phyloP scores from a whole-genome alignment of 768 basidiomycete species.

The Aureoboletus auriporus region DNA sequence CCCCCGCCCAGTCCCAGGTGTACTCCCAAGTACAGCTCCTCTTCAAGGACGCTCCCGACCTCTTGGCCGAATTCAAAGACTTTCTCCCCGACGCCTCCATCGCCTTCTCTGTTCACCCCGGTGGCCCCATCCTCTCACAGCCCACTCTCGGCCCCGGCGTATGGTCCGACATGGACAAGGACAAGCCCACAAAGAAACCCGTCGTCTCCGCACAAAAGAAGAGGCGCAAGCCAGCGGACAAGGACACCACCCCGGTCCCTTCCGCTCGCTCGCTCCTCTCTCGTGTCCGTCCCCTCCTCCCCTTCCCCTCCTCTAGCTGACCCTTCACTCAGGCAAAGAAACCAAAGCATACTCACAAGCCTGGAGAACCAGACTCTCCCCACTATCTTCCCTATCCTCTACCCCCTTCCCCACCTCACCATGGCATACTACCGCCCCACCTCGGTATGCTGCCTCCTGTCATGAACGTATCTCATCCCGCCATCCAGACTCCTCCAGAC shows the following conservation, averaged over 20 bases:
- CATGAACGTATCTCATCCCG: conserved; percentile 24
- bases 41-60: conserved; percentile 78
- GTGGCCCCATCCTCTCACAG: conserved; percentile 49
- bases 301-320: conserved; percentile 5
- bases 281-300: conserved; percentile 36
- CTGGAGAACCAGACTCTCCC: conserved; percentile 52
- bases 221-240: conserved; percentile 61
- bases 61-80: conserved; percentile 76
- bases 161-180: conserved; percentile 40
- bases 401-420: conserved; percentile 32
- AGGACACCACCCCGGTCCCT: conserved; percentile 62
- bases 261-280: conserved; percentile 45
- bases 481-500: conserved; percentile 47
- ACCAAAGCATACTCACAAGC: conserved; percentile 57
- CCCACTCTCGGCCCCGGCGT: conserved; percentile 35
- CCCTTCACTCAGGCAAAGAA: conserved; percentile 48
- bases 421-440: conserved; percentile 29
- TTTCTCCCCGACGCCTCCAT: conserved; percentile 69
- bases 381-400: conserved; percentile 44
- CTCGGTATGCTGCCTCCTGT: conserved; percentile 22
- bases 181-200: conserved; percentile 43
- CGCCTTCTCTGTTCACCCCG: conserved; percentile 36
- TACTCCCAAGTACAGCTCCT: conserved; percentile 76
- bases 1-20: conserved; percentile 55
- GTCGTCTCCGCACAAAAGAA: conserved; percentile 44